Evolutionary conservation across 208 protist genomes (phyloP).

Genomic region (Porcisia deanei): DNA sequence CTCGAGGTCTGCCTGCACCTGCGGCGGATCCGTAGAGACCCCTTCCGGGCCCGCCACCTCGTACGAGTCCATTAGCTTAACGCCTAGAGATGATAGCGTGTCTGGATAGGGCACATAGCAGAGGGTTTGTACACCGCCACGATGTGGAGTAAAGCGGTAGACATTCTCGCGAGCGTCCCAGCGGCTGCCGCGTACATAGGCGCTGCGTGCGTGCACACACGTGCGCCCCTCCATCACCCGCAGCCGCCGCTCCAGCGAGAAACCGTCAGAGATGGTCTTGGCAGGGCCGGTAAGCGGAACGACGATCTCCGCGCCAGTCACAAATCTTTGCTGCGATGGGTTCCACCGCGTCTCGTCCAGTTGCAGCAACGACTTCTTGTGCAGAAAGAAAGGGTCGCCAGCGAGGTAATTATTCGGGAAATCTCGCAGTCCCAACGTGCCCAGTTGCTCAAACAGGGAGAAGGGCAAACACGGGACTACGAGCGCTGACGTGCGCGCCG

Average conservation of each 20-base stretch:
- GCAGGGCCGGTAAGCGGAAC: conserved; percentile 43
- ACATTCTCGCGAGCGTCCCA: conserved; percentile 50
- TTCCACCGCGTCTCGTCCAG: conserved; percentile 31
- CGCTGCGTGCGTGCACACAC: conserved; percentile 64
- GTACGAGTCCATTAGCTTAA: conserved; percentile 68
- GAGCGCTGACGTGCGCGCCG: conserved; percentile 36
- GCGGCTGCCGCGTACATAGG: conserved; percentile 53
- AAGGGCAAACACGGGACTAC: conserved; percentile 67
- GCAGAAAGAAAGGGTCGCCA: conserved; percentile 54
- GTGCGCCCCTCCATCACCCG: conserved; percentile 71
- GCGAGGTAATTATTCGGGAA: conserved; percentile 53
- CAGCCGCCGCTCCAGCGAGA: conserved; percentile 44
- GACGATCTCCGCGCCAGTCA: conserved; percentile 54
- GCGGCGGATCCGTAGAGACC: conserved; percentile 69
- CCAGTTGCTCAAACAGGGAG: conserved; percentile 40
- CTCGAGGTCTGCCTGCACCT: conserved; percentile 69
- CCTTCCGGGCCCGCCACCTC: conserved; percentile 72
- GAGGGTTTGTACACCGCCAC: conserved; percentile 64
- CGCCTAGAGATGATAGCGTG: conserved; percentile 50
- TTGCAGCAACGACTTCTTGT: conserved; percentile 34
- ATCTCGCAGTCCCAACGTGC: conserved; percentile 31
- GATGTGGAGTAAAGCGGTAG: conserved; percentile 66
- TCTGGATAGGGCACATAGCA: conserved; percentile 74
- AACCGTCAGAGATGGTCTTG: conserved; percentile 36
- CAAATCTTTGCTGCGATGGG: conserved; percentile 30